These are phyloP conservation scores for Paramecium primaurelia DNA, from an alignment of 73 alveolate genomes.

Conservation along the genomic window DNA sequence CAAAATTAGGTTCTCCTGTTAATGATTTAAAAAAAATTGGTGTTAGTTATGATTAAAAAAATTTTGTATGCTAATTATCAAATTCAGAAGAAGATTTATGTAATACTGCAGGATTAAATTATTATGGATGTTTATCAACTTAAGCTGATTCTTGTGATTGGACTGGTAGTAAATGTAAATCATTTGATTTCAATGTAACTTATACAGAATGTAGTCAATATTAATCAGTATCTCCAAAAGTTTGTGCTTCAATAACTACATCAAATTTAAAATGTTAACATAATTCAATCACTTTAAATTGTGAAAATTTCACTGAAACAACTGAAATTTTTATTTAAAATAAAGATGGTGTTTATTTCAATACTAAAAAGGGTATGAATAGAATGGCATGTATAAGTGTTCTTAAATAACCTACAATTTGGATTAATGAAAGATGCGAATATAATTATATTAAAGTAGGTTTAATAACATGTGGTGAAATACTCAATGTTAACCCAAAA, in stretches of 20 bases:
- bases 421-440: background rate
- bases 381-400: background rate
- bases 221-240: slow-evolving; percentile 7
- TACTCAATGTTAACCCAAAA: background rate
- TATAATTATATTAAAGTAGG: background rate
- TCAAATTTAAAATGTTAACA: background rate
- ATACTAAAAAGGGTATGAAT: background rate
- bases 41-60: background rate
- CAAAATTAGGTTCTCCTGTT: background rate
- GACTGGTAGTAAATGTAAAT: background rate
- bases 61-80: background rate
- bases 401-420: background rate
- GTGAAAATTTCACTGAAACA: background rate
- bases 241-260: background rate
- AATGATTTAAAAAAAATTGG: background rate
- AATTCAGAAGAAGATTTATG: background rate
- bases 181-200: background rate
- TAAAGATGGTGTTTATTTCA: background rate
- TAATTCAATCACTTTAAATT: background rate
- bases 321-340: background rate
- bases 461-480: background rate
- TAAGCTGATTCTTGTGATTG: slow-evolving; percentile 26
- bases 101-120: background rate
- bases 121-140: background rate
- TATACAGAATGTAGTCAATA: background rate